phyloP scores from a whole-genome alignment of 306 rosid species.

The Macrotyloma uniflorum region DNA sequence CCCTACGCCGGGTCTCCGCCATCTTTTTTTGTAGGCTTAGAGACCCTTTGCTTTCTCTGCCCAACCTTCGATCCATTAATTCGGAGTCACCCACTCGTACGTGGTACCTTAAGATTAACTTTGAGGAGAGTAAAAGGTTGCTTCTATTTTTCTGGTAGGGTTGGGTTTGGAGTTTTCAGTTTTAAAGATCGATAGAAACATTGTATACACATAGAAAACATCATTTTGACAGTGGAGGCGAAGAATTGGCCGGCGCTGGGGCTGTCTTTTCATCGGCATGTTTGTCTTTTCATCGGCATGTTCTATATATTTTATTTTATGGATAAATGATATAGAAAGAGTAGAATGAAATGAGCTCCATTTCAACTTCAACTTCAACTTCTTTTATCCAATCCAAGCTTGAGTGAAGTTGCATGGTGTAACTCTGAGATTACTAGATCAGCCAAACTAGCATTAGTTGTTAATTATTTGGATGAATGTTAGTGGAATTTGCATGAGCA shows the following conservation, averaged over 20 bases:
- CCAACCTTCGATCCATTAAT: conserved; percentile 37
- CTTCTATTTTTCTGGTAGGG: not conserved
- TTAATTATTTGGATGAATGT: too few relatives aligned
- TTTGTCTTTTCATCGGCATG: conserved; percentile 3
- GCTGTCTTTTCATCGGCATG: conserved; percentile 38
- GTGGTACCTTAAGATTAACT: not conserved
- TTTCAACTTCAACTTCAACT: not conserved
- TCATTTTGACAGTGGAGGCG: conserved; percentile 36
- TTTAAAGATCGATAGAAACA: not conserved
- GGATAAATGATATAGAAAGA: not conserved
- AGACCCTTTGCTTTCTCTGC: conserved; percentile 47
- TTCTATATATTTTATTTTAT: not conserved
- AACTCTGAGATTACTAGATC: too few relatives aligned
- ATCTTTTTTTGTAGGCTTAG: conserved; percentile 46
- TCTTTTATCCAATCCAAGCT: not conserved
- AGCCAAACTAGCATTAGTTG: too few relatives aligned
- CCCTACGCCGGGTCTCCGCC: conserved; percentile 31
- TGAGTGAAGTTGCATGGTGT: not conserved
- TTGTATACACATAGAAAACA: conserved; percentile 39
- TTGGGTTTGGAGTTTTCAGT: not conserved
- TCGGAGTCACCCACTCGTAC: not conserved
- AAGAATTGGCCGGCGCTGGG: conserved; percentile 45
- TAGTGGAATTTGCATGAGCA: not conserved
- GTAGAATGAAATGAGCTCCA: not conserved
- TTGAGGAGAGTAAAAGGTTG: not conserved